Evolutionary conservation across 495 filamentous ascomycete genomes (phyloP).

Genomic region (Parmelia sp.): DNA sequence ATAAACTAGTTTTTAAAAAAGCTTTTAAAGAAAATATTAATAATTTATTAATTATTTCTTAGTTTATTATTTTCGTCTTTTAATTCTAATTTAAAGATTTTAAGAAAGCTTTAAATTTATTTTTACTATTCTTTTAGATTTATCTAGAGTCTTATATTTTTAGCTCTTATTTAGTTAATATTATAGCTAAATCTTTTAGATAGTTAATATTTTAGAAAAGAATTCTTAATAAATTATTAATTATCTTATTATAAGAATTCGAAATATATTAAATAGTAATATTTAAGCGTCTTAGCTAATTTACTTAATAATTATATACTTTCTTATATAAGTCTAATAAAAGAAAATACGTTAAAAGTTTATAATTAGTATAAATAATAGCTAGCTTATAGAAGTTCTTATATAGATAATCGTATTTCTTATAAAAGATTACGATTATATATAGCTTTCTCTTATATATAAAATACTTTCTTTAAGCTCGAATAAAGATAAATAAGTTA

Average conservation of each 20-base stretch:
- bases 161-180: too few relatives aligned
- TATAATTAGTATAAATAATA: slow-evolving; percentile 9
- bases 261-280: too few relatives aligned
- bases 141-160: too few relatives aligned
- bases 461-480: background rate
- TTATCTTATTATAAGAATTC: background rate
- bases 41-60: too few relatives aligned
- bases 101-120: too few relatives aligned
- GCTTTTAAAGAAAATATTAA: too few relatives aligned
- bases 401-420: slow-evolving; percentile 16
- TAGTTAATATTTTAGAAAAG: background rate
- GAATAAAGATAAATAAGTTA: slow-evolving; percentile 2
- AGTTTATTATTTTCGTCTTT: too few relatives aligned
- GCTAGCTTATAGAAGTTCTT: background rate
- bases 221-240: background rate
- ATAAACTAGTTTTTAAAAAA: too few relatives aligned
- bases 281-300: background rate
- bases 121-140: too few relatives aligned
- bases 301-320: background rate
- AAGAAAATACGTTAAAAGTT: background rate
- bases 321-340: background rate
- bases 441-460: slow-evolving; percentile 13
- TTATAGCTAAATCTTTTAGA: too few relatives aligned
- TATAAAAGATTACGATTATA: background rate
- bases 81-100: too few relatives aligned